Percentiles rank a stretch among this genome's conserved stretches.
Evolutionary conservation across 352 stramenopile species (phyloP).

Genomic region (Phytophthora ramorum): DNA sequence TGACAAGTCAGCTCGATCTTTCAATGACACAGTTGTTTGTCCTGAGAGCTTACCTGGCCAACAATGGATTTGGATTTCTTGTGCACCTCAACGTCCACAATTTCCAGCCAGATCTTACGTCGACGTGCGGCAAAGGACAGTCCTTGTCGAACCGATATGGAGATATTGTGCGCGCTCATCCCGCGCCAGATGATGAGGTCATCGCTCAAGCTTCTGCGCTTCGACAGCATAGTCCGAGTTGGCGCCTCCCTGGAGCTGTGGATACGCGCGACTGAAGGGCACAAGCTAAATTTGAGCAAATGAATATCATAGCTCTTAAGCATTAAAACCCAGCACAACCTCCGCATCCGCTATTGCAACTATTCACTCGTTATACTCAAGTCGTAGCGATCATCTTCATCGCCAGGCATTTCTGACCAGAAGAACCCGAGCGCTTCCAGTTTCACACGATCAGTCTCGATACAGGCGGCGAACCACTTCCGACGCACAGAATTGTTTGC

Average conservation of each 20-base stretch:
- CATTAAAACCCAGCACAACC: too few relatives aligned
- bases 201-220: slow-evolving; percentile 61
- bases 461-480: slow-evolving; percentile 51
- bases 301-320: background rate
- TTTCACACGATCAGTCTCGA: slow-evolving; percentile 55
- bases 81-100: slow-evolving; percentile 53
- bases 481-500: slow-evolving; percentile 30
- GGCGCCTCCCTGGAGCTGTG: slow-evolving; percentile 1
- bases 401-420: slow-evolving; percentile 36
- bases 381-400: slow-evolving; percentile 1
- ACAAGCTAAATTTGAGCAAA: slow-evolving; percentile 12
- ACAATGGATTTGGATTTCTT: slow-evolving; percentile 57
- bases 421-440: slow-evolving; percentile 59
- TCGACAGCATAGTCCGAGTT: slow-evolving; percentile 42
- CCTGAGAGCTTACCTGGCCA: slow-evolving; percentile 34
- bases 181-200: slow-evolving; percentile 63
- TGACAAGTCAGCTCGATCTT: background rate
- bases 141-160: slow-evolving; percentile 37
- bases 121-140: slow-evolving; percentile 45
- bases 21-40: background rate
- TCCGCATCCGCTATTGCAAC: too few relatives aligned
- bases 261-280: background rate
- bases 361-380: background rate
- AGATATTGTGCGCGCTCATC: slow-evolving; percentile 64
- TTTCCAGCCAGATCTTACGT: slow-evolving; percentile 61